Conservation (phyloP, 2,329 filamentous ascomycete genomes). For the Alternaria panax region DNA sequence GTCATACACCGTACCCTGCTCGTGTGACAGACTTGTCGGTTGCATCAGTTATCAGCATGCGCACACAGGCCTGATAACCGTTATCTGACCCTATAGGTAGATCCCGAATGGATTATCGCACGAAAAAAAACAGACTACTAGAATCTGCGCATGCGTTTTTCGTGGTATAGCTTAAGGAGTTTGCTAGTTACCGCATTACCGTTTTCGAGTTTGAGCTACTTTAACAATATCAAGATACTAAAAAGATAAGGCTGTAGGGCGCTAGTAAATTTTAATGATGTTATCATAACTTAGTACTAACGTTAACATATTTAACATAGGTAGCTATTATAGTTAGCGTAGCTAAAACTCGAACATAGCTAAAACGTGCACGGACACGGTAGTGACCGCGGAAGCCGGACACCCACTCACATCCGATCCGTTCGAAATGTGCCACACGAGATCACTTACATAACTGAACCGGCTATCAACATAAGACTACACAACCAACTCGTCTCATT, state of each 20-base stretch:
- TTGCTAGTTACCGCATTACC: neutral
- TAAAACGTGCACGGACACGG: too few relatives aligned
- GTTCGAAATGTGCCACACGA: neutral
- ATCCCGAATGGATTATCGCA: neutral
- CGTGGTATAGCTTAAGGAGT: neutral
- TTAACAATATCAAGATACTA: too few relatives aligned
- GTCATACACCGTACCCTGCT: neutral
- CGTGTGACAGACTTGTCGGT: neutral
- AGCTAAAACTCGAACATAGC: too few relatives aligned
- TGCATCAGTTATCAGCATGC: neutral
- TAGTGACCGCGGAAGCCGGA: slow-evolving; percentile 9
- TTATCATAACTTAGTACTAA: too few relatives aligned
- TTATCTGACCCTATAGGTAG: neutral
- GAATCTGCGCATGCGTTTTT: neutral
- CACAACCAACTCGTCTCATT: neutral
- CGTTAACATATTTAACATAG: too few relatives aligned
- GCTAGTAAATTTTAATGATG: too few relatives aligned
- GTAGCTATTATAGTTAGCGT: too few relatives aligned
- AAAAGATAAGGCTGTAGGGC: too few relatives aligned
- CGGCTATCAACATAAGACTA: too few relatives aligned
- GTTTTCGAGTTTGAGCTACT: too few relatives aligned
- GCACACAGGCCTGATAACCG: neutral
- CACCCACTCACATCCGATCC: slow-evolving; percentile 7
- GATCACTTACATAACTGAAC: neutral
- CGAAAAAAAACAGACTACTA: neutral